Percentiles rank a stretch among this genome's conserved stretches.
Conservation (phyloP, 2,329 filamentous ascomycete species). For the Arthrobotrys sinensis region DNA sequence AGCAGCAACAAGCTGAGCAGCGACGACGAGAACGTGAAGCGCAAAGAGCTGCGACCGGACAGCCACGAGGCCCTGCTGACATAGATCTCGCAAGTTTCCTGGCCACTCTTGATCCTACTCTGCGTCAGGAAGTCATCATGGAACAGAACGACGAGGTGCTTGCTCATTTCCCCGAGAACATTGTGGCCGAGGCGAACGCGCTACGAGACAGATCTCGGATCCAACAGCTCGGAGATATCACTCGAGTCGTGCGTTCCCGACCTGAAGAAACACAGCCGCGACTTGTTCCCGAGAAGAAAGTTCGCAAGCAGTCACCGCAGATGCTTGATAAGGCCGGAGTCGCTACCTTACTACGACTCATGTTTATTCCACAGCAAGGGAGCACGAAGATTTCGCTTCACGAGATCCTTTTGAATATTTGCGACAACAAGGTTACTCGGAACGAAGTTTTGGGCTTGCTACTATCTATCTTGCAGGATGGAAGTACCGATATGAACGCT, state of each 20-base stretch:
- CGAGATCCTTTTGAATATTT: slow-evolving; percentile 89
- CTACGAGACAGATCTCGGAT: slow-evolving; percentile 74
- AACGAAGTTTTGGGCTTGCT: slow-evolving; percentile 94
- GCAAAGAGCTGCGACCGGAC: slow-evolving; percentile 72
- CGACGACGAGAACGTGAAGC: slow-evolving; percentile 89
- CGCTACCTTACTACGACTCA: slow-evolving; percentile 94
- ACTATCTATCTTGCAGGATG: slow-evolving; percentile 93
- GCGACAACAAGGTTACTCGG: slow-evolving; percentile 95
- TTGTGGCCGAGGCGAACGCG: slow-evolving; percentile 87
- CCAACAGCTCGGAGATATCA: slow-evolving; percentile 71
- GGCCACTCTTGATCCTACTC: slow-evolving; percentile 83
- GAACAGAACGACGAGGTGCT: slow-evolving; percentile 93
- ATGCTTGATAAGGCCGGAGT: slow-evolving; percentile 97
- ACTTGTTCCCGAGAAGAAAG: slow-evolving; percentile 73
- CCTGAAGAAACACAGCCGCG: slow-evolving; percentile 70
- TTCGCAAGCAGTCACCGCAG: slow-evolving; percentile 87
- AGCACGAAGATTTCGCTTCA: slow-evolving; percentile 88
- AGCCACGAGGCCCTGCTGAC: slow-evolving; percentile 76
- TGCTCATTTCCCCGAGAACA: slow-evolving; percentile 84
- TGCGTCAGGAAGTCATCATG: slow-evolving; percentile 88
- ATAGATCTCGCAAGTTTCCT: slow-evolving; percentile 96
- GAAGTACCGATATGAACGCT: slow-evolving; percentile 90
- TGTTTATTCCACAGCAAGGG: slow-evolving; percentile 95
- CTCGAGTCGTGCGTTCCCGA: slow-evolving; percentile 62
- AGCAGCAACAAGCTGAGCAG: slow-evolving; percentile 90